Base-by-base conservation (phyloP, 192 early-diverging fungal genomes). In the Diversispora epigaea region DNA sequence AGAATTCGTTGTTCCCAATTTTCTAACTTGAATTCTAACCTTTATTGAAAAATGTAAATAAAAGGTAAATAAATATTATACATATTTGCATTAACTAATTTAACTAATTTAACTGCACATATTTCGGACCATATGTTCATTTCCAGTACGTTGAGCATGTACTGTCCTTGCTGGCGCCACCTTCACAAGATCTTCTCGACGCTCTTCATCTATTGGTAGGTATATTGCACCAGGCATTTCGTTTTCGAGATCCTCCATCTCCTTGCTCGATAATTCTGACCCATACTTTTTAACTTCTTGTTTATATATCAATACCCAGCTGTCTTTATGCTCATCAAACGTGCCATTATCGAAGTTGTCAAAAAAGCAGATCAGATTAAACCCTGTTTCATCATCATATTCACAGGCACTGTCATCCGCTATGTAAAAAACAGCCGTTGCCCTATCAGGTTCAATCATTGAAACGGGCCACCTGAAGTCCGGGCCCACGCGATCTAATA, bases 21-120 rank as follows among this genome's bases (percentile, higher is more conserved):
- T 67, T 46, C 4, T 46, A 49, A 67, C 64, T 67, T 49, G 64
- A 8, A 67, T 49, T 49, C 21, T 67, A 49, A 67, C 44, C 64
- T 49, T 67, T 67, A 67, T 46, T 67, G 0, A 32, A 32, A 2
- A 32, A 32, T 32, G 25, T 32, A 32, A 32, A 19, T 17, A 47
- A 67, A 67, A 17, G n/a, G 46, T 19, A 2, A 57, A 57, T 57
- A 1, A 2, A 57, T 6, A 57, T 17, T 17, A 57, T 57, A 57
- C 55, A 57, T 57, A 57, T 57, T 57, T 14, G 47, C 47, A 57
- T 57, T 57, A 57, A 19, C 6, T 57, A 1, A 21, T n/a, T n/a
- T n/a, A 14, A n/a, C n/a, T n/a, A 57, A 57, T 57, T 57, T 57
- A 57, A 57, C 19, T 57, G 19, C 32, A 8, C n/a, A n/a, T 3